Percentiles rank a stretch among this genome's conserved stretches.
phyloP scores from a whole-genome alignment of 1,284 basidiomycete genomes.

The Peniophora sp. region DNA sequence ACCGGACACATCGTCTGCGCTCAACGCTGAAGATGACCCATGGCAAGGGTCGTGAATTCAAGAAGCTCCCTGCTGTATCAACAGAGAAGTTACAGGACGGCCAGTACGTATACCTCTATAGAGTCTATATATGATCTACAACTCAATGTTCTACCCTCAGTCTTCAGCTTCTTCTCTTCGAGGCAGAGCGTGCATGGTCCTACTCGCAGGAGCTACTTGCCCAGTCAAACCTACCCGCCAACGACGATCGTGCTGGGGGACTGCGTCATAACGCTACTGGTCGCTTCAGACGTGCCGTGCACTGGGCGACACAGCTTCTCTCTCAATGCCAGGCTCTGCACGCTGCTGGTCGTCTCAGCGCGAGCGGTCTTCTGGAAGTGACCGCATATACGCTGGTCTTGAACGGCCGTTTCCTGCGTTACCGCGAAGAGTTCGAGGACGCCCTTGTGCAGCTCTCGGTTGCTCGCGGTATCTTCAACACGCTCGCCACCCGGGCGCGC shows the following conservation, averaged over 20 bases:
- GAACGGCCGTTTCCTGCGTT: conserved; percentile 69
- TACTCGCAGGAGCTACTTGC: conserved; percentile 76
- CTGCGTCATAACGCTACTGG: conserved; percentile 71
- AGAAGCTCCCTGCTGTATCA: conserved; percentile 63
- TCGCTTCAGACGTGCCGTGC: conserved; percentile 79
- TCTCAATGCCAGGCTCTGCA: conserved; percentile 67
- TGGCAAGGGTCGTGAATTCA: conserved; percentile 86
- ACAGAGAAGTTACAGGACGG: conserved; percentile 65
- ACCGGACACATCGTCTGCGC: conserved; percentile 83
- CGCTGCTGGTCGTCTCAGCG: conserved; percentile 41
- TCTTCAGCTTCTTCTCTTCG: conserved; percentile 79
- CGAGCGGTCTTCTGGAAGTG: conserved; percentile 51
- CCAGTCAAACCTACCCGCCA: conserved; percentile 44
- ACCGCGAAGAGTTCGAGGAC: conserved; percentile 70
- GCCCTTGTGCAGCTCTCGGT: conserved; percentile 74
- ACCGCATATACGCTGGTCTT: conserved; percentile 65
- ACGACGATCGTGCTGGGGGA: conserved; percentile 42
- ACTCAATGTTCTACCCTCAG: conserved; percentile 25
- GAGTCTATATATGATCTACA: no score
- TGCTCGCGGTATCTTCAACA: conserved; percentile 69
- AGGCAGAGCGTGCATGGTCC: conserved; percentile 89
- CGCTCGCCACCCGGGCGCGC: conserved; percentile 58
- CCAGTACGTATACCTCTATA: conserved; percentile 55
- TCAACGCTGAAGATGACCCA: conserved; percentile 81
- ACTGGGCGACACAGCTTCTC: conserved; percentile 76